Base-by-base conservation (phyloP, 768 basidiomycete species). In the Termitomyces sp. region DNA sequence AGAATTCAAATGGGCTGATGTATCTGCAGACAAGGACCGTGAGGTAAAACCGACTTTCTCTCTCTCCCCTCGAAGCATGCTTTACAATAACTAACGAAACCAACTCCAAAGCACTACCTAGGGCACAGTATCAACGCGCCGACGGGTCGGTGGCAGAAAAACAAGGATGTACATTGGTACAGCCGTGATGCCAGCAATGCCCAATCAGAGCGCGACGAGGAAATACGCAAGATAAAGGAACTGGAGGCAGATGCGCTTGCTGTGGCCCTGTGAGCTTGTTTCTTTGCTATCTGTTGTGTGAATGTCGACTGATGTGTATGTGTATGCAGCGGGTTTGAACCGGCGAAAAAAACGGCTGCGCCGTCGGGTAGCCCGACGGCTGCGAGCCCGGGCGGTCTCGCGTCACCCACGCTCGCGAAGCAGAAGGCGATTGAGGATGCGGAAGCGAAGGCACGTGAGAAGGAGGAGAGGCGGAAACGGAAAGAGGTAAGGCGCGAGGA, bases 131-230 rank as follows among this genome's bases (percentile, higher is more conserved):
- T 97, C 74, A 95, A 95, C 67, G 95, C 95, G 2, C 95, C 95
- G 0, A 92, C 92, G 1, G 95, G 95, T 1, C 79, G 95, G 47
- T 98, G 95, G 95, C 95, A 97, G 74, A 95, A 95, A 74, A 93
- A 94, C 76, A 94, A 95, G 69, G 95, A 98, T 66, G 75, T 98
- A 16, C 94, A 96, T 65, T 98, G 95, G 95, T 98, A 96, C 68
- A 83, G 76, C 64, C 85, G 94, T 29, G 92, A 94, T 5, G 27
- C 59, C 34, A 65, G 68, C 1, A 61, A 65, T 14, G 64, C 63
- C 3, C 82, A 82, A 14, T 69, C 69, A 12, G 83, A 84, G 60
- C 76, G 82, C 55, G 64, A 53, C 0, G 92, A 88, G 59, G 95
- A 98, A 74, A 87, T 97, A 32, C 74, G 82, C 56, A 83, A 79